These are phyloP conservation scores for Tricholoma furcatifolium DNA, from an alignment of 768 basidiomycete genomes.

Conservation along the genomic window DNA sequence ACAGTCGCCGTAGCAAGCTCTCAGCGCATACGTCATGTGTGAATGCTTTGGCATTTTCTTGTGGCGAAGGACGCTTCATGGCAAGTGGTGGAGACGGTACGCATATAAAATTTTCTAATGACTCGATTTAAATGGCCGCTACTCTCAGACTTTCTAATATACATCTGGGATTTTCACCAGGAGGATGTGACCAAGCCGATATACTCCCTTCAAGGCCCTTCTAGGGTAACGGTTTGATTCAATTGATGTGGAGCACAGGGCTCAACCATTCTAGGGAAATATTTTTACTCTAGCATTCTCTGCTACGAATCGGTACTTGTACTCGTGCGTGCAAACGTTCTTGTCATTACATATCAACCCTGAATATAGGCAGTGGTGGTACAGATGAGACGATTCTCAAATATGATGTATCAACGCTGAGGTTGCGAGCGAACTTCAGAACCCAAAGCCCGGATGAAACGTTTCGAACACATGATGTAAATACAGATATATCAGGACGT, in stretches of 20 bases:
- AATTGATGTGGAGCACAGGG: too few species aligned
- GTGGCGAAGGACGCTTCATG: constrained; percentile 57
- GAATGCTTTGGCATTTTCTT: constrained; percentile 62
- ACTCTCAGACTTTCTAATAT: constrained; percentile 49
- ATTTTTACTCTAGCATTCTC: constrained; percentile 74
- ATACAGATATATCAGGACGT: neutral
- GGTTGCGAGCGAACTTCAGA: constrained; percentile 15
- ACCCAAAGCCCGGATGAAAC: constrained; percentile 17
- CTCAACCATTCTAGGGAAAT: constrained; percentile 48
- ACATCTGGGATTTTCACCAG: constrained; percentile 69
- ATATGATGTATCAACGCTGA: constrained; percentile 49
- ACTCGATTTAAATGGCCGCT: neutral
- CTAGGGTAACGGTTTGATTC: constrained; percentile 26
- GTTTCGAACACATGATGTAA: constrained; percentile 30
- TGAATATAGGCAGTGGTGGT: constrained; percentile 45
- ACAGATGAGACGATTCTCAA: constrained; percentile 49
- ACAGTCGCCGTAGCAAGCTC: constrained; percentile 28
- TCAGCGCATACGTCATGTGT: constrained; percentile 60
- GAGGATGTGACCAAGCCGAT: constrained; percentile 47
- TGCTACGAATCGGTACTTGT: constrained; percentile 36
- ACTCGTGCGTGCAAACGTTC: constrained; percentile 12
- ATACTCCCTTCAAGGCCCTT: constrained; percentile 46
- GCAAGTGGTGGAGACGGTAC: constrained; percentile 72
- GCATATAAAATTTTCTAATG: constrained; percentile 12
- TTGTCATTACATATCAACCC: constrained; percentile 1